Evolutionary conservation across 257 asterid genomes (phyloP).

Genomic region (Ocimum tenuiflorum): DNA sequence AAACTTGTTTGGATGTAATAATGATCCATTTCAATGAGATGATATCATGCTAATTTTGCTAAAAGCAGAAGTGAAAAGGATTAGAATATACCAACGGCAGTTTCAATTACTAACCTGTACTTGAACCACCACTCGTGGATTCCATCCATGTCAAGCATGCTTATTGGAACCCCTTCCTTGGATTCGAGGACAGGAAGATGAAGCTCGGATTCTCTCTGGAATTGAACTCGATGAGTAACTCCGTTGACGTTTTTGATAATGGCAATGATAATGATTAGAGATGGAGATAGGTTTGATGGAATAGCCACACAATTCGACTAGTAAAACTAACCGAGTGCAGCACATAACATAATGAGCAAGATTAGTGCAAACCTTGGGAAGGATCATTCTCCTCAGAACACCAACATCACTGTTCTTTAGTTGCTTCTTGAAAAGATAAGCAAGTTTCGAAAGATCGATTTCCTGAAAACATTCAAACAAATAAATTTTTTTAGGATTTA

Average conservation of each 20-base stretch:
- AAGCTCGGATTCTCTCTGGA: slow-evolving; percentile 46
- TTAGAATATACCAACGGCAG: too few relatives aligned
- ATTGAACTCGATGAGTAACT: background rate
- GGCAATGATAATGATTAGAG: background rate
- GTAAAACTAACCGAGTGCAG: too few relatives aligned
- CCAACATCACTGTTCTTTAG: slow-evolving; percentile 49
- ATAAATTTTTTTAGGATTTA: background rate
- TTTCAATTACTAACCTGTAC: slow-evolving; percentile 32
- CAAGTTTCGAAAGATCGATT: slow-evolving; percentile 29
- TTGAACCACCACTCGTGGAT: slow-evolving; percentile 48
- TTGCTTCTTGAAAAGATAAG: slow-evolving; percentile 48
- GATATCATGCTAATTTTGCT: too few relatives aligned
- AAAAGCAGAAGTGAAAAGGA: too few relatives aligned
- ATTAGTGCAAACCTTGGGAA: slow-evolving; percentile 50
- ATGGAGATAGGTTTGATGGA: background rate
- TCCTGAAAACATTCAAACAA: slow-evolving; percentile 20
- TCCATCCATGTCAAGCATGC: slow-evolving; percentile 57
- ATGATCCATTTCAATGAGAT: too few relatives aligned
- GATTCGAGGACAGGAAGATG: slow-evolving; percentile 41
- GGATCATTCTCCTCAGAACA: slow-evolving; percentile 40
- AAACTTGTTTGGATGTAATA: too few relatives aligned
- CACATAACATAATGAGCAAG: background rate
- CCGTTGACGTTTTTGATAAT: too few relatives aligned
- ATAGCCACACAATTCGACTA: too few relatives aligned
- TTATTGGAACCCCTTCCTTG: slow-evolving; percentile 39